Evolutionary conservation across 192 early-diverging fungal genomes (phyloP), one percentile per base, ranked within the genome.

Genomic region (Umbelopsis vinacea): DNA sequence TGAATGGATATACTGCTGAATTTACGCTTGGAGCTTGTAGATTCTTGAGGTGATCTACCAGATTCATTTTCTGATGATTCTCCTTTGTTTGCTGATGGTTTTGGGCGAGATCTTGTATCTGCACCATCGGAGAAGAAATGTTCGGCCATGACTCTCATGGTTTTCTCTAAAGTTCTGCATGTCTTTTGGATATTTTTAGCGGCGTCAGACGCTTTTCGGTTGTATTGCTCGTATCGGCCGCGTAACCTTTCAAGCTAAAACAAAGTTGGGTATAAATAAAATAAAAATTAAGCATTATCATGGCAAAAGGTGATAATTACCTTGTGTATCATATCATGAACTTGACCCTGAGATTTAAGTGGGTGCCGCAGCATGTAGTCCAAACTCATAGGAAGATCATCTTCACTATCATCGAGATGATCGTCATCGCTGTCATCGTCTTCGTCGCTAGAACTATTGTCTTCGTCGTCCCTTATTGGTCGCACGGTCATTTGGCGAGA

Each of bases 251-350:
- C 57, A 14, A 63, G n/a, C 57, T 63, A 26, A n/a, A 43, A 43
- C 40, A 43, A 43, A 43, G 6, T 43, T 9, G 2, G 0, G 2
- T 2, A 26, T 11, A 8, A 54, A 24, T 6, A 22, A 54, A 29
- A 3, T 29, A 22, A 54, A 29, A 3, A 2, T 26, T 24, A 26
- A 54, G 53, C 10, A 2, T 5, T 24, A 23, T 2, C 10, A 53
- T 4, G 0, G 21, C 26, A n/a, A 54, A 54, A 23, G 21, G 24
- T 7, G 12, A 52, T 7, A 33, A 29, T 29, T 63, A 26, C 57
- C 33, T 63, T 63, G 6, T 29, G 57, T n/a, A 63, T 29, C 57
- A 63, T 37, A 19, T 63, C 57, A 63, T 63, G 57, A 37, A 63
- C 33, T 35, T 63, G 57, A 14, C 57, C 57, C 15, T 63, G 57